phyloP scores from a whole-genome alignment of 768 basidiomycete species.

The Boletus sp. region DNA sequence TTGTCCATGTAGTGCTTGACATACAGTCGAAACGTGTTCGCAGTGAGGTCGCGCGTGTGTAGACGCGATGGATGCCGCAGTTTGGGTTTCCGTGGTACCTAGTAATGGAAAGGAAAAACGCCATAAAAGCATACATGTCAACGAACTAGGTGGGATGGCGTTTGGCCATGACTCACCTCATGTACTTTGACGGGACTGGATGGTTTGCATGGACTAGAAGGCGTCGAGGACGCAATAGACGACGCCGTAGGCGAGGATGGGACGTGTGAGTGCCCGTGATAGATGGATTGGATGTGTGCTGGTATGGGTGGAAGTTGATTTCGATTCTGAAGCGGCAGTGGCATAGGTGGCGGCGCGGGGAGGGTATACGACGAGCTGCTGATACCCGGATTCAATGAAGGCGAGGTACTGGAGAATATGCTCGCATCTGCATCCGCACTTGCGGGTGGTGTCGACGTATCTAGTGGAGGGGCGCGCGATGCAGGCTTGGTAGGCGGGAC shows the following conservation, averaged over 20 bases:
- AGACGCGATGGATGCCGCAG: slow-evolving; percentile 74
- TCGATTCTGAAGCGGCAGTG: slow-evolving; percentile 10
- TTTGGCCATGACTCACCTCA: slow-evolving; percentile 3
- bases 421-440: background rate
- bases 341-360: slow-evolving; percentile 10
- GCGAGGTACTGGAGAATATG: slow-evolving; percentile 17
- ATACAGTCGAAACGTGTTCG: slow-evolving; percentile 71
- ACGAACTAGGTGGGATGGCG: background rate
- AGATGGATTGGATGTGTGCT: background rate
- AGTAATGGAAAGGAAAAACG: too few species aligned
- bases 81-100: slow-evolving; percentile 35
- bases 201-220: slow-evolving; percentile 29
- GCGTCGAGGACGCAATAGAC: slow-evolving; percentile 28
- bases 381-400: background rate
- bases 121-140: background rate
- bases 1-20: slow-evolving; percentile 79
- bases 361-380: slow-evolving; percentile 5
- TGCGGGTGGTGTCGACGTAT: background rate
- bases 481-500: slow-evolving; percentile 32
- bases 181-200: slow-evolving; percentile 22
- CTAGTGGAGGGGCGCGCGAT: background rate
- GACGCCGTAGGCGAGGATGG: slow-evolving; percentile 23
- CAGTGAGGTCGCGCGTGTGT: slow-evolving; percentile 64
- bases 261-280: background rate
- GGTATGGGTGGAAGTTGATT: background rate